Conservation (phyloP, 2,329 filamentous ascomycete species). For the Aspergillus glaucus region DNA sequence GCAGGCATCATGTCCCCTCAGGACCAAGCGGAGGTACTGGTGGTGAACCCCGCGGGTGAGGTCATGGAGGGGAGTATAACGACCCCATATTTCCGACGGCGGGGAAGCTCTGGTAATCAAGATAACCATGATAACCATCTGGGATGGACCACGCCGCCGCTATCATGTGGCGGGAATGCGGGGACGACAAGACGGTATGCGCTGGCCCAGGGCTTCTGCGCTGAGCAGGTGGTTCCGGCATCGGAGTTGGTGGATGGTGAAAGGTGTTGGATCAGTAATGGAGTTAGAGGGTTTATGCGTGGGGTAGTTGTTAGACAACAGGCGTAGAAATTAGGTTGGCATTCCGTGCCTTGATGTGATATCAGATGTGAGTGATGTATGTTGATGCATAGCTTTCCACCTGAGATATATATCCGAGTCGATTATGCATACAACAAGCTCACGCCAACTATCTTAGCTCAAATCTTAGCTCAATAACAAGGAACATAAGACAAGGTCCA, state of each 20-base stretch:
- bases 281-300: constrained; percentile 69
- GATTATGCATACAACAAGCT: too few relatives aligned
- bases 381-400: too few relatives aligned
- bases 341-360: too few relatives aligned
- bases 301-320: constrained; percentile 19
- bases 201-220: constrained; percentile 61
- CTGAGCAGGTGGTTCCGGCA: constrained; percentile 57
- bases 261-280: constrained; percentile 82
- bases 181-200: constrained; percentile 81
- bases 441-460: too few relatives aligned
- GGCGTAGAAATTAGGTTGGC: neutral
- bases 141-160: constrained; percentile 72
- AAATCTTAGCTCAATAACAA: too few relatives aligned
- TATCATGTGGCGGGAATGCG: constrained; percentile 72
- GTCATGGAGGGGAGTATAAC: constrained; percentile 83
- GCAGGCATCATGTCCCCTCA: constrained; percentile 45
- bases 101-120: neutral
- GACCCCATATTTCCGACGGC: constrained; percentile 67
- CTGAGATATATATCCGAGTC: too few relatives aligned
- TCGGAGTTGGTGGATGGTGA: constrained; percentile 64
- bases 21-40: constrained; percentile 62
- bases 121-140: constrained; percentile 25
- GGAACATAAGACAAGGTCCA: too few relatives aligned
- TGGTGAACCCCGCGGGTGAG: constrained; percentile 59
- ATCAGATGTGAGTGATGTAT: too few relatives aligned